Percentiles rank a stretch among this genome's conserved stretches.
These are phyloP conservation scores for Herpetospermum pedunculosum DNA, from an alignment of 306 rosid species.

Conservation along the genomic window DNA sequence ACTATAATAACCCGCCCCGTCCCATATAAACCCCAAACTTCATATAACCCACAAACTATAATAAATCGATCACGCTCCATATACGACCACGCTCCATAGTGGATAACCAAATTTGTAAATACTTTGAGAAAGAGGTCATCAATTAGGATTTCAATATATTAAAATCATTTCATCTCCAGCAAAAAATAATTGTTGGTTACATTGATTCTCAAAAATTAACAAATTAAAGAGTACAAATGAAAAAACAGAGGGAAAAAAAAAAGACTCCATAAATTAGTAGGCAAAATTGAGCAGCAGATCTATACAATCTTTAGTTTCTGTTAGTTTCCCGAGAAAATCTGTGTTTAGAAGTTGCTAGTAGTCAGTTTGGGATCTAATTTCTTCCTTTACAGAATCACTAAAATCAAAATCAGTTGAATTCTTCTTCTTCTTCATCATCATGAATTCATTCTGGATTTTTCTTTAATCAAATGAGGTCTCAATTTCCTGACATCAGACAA, in stretches of 20 bases:
- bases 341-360: background rate
- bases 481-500: slow-evolving; percentile 45
- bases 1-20: too few relatives aligned
- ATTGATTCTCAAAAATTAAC: background rate
- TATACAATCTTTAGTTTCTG: background rate
- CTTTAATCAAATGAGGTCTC: slow-evolving; percentile 47
- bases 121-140: background rate
- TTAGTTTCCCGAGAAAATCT: slow-evolving; percentile 5
- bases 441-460: slow-evolving; percentile 9
- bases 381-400: background rate
- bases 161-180: too few relatives aligned
- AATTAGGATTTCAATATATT: background rate
- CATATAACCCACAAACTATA: too few relatives aligned
- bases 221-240: background rate
- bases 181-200: too few relatives aligned
- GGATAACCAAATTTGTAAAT: background rate
- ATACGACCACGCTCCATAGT: too few relatives aligned
- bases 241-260: background rate
- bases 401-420: background rate
- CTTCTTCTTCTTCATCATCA: background rate
- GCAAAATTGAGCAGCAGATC: slow-evolving; percentile 1
- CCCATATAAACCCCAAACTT: too few relatives aligned
- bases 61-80: too few relatives aligned
- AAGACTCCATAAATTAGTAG: background rate
- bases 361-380: slow-evolving; percentile 4